phyloP scores from a whole-genome alignment of 2,329 filamentous ascomycete genomes.

The Colletotrichum acutatum region DNA sequence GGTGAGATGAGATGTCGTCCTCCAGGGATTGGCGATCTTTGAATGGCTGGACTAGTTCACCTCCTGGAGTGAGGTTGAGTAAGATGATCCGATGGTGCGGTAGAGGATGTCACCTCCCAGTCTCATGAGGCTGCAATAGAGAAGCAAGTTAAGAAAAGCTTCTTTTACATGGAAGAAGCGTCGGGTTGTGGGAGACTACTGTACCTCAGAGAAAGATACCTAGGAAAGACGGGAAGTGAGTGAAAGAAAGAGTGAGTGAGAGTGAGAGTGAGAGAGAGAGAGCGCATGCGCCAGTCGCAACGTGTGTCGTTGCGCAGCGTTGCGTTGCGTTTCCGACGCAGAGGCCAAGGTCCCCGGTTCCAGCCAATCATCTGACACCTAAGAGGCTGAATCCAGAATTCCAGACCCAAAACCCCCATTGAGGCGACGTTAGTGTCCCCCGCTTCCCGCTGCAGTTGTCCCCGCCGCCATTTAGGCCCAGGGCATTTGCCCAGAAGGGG shows the following conservation, averaged over 20 bases:
- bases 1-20: slow-evolving; percentile 30
- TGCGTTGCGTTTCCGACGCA: slow-evolving; percentile 34
- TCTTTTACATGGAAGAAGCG: background rate
- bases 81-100: background rate
- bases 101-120: slow-evolving; percentile 13
- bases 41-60: background rate
- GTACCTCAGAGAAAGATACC: background rate
- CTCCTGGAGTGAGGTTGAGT: background rate
- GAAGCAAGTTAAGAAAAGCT: background rate
- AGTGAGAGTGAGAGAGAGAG: background rate
- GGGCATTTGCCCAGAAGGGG: background rate
- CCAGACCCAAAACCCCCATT: background rate
- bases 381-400: background rate
- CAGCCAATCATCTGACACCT: background rate
- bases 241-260: background rate
- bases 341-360: slow-evolving; percentile 6
- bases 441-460: slow-evolving; percentile 24
- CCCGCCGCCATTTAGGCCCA: background rate
- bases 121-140: background rate
- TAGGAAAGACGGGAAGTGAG: background rate
- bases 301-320: slow-evolving; percentile 35
- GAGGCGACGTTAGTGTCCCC: slow-evolving; percentile 14
- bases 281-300: slow-evolving; percentile 8
- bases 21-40: slow-evolving; percentile 15
- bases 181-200: background rate